These are phyloP conservation scores for Diaporthe vexans DNA, from an alignment of 2,329 filamentous ascomycete species.

Conservation along the genomic window DNA sequence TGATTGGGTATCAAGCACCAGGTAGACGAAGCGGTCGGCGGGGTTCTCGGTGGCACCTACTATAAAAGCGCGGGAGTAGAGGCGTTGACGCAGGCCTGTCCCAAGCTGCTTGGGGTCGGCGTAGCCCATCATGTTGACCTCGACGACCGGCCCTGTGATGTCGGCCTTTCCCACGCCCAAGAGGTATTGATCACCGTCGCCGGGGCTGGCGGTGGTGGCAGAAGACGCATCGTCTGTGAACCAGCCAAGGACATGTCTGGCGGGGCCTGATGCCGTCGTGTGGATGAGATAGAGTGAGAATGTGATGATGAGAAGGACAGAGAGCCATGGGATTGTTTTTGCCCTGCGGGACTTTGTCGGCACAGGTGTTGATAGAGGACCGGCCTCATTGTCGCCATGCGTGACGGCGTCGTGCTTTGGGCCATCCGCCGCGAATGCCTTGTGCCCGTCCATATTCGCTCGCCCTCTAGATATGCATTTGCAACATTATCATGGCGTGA, in stretches of 20 bases:
- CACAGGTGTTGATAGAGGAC: background rate
- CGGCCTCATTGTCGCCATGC: conserved; percentile 1
- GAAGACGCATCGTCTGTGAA: background rate
- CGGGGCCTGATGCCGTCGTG: background rate
- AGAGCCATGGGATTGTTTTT: background rate
- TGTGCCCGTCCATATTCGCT: conserved; percentile 6
- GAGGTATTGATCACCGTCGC: conserved; percentile 59
- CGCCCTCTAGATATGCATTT: background rate
- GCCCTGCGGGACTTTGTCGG: background rate
- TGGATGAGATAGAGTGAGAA: background rate
- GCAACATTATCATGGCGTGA: background rate
- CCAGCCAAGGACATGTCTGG: background rate
- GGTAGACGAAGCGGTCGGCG: conserved; percentile 82
- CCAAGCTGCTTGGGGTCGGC: conserved; percentile 85
- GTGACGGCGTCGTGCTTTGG: background rate
- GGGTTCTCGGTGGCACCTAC: conserved; percentile 76
- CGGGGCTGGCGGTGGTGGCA: background rate
- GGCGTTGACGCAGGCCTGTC: conserved; percentile 83
- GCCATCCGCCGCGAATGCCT: background rate
- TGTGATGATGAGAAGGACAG: background rate
- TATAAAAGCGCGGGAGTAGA: conserved; percentile 91
- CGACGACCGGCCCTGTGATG: conserved; percentile 81
- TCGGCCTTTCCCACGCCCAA: conserved; percentile 68
- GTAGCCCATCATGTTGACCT: conserved; percentile 93
- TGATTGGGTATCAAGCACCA: conserved; percentile 87